Evolutionary conservation across 352 stramenopile genomes (phyloP).

Genomic region (Phytophthora parvispora): DNA sequence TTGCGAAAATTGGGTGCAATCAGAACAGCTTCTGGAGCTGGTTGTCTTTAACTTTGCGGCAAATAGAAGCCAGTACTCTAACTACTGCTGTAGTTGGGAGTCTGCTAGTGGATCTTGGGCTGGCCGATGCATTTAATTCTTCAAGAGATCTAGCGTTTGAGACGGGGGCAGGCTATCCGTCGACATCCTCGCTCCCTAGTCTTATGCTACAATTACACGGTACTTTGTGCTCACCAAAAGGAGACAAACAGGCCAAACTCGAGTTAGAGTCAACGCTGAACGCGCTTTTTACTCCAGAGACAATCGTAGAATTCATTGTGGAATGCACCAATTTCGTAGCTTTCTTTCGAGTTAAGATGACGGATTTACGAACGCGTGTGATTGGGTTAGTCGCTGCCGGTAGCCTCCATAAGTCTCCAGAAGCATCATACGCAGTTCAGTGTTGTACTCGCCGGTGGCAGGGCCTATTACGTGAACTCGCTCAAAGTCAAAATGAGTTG

Average conservation of each 20-base stretch:
- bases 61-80: constrained; percentile 7
- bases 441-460: constrained; percentile 8
- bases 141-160: too few species aligned
- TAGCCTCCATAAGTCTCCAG: neutral
- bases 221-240: neutral
- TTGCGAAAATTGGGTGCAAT: neutral
- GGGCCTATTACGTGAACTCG: constrained; percentile 8
- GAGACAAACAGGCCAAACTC: neutral
- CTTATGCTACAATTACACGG: constrained; percentile 10
- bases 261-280: constrained; percentile 4
- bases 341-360: constrained; percentile 23
- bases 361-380: neutral
- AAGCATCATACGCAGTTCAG: constrained; percentile 6
- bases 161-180: neutral
- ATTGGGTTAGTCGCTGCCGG: neutral
- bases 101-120: constrained; percentile 20
- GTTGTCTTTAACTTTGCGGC: neutral
- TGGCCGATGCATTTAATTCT: neutral
- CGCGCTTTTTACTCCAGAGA: neutral
- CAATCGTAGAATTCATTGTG: constrained; percentile 23
- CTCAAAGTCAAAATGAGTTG: constrained; percentile 12
- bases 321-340: constrained; percentile 14
- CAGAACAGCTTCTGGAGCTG: neutral
- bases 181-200: constrained; percentile 6
- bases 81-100: constrained; percentile 5